Evolutionary conservation across 2,329 filamentous ascomycete genomes (phyloP).

Genomic region (Fusarium bulbicola): DNA sequence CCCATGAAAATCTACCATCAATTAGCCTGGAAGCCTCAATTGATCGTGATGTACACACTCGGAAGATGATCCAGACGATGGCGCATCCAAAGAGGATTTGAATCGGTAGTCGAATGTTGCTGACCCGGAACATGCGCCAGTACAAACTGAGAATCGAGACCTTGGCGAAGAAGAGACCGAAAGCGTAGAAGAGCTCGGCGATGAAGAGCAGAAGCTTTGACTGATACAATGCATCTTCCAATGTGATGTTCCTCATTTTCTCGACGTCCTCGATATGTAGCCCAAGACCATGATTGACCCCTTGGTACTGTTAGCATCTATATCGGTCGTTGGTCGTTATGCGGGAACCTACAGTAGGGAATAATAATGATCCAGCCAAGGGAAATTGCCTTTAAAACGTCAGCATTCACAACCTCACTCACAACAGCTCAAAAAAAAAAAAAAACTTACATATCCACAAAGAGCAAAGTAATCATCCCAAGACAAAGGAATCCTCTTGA

Average conservation of each 20-base stretch:
- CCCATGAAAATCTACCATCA: constrained; percentile 19
- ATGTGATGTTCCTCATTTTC: neutral
- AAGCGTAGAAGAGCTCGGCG: constrained; percentile 43
- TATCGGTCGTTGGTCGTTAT: too few species aligned
- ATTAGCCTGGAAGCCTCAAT: neutral
- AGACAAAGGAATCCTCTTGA: constrained; percentile 18
- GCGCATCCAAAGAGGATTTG: constrained; percentile 39
- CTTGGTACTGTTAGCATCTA: constrained; percentile 8
- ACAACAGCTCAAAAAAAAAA: neutral
- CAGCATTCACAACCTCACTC: neutral
- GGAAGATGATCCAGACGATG: constrained; percentile 42
- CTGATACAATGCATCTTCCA: neutral
- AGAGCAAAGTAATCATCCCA: constrained; percentile 38
- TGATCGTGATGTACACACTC: neutral
- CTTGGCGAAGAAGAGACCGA: constrained; percentile 42
- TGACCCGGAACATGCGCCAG: constrained; percentile 45
- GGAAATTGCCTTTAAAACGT: constrained; percentile 6
- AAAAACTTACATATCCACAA: constrained; percentile 21
- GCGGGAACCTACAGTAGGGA: constrained; percentile 21
- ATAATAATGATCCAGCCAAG: constrained; percentile 30
- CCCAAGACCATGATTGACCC: constrained; percentile 28
- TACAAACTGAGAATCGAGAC: constrained; percentile 43
- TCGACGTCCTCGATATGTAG: constrained; percentile 15
- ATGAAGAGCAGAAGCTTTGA: constrained; percentile 28
- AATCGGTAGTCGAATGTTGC: constrained; percentile 39